Percentiles rank a stretch among this genome's conserved stretches.
phyloP scores from a whole-genome alignment of 805 yeast genomes.

The Ogataea paraovalis region DNA sequence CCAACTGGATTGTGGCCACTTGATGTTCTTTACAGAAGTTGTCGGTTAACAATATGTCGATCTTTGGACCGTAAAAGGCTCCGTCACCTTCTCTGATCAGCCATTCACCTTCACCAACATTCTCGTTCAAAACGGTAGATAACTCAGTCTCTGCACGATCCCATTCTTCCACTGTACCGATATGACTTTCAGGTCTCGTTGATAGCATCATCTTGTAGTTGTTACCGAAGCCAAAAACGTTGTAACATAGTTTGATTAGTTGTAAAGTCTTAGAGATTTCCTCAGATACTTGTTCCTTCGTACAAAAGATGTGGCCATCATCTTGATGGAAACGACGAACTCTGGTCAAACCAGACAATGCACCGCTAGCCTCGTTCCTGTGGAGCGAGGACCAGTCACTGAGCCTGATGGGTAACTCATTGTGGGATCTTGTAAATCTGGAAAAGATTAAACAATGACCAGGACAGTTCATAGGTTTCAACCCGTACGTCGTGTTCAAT shows the following conservation, averaged over 20 bases:
- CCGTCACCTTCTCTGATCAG: constrained; percentile 87
- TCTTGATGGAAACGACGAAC: constrained; percentile 96
- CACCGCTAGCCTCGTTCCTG: constrained; percentile 93
- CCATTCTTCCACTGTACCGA: constrained; percentile 82
- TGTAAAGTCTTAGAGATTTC: constrained; percentile 74
- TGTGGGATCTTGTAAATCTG: constrained; percentile 71
- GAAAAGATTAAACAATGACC: constrained; percentile 79
- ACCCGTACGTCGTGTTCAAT: constrained; percentile 51
- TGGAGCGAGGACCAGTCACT: constrained; percentile 92
- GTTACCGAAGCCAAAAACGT: constrained; percentile 52
- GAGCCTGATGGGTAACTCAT: constrained; percentile 79
- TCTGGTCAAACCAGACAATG: constrained; percentile 86
- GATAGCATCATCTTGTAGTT: constrained; percentile 66
- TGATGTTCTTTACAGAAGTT: constrained; percentile 80
- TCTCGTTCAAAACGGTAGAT: constrained; percentile 50
- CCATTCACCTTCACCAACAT: constrained; percentile 54
- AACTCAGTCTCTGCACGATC: constrained; percentile 71
- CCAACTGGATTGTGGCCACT: constrained; percentile 92
- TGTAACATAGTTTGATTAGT: constrained; percentile 72
- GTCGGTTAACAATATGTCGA: constrained; percentile 81
- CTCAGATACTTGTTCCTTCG: constrained; percentile 62
- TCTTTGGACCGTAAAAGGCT: constrained; percentile 95
- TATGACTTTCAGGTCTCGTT: constrained; percentile 79
- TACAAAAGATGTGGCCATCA: constrained; percentile 95
- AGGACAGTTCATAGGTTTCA: constrained; percentile 79